Evolutionary conservation across 306 rosid species (phyloP), one percentile per base, ranked within the genome.

Genomic region (Medicago ruthenica): DNA sequence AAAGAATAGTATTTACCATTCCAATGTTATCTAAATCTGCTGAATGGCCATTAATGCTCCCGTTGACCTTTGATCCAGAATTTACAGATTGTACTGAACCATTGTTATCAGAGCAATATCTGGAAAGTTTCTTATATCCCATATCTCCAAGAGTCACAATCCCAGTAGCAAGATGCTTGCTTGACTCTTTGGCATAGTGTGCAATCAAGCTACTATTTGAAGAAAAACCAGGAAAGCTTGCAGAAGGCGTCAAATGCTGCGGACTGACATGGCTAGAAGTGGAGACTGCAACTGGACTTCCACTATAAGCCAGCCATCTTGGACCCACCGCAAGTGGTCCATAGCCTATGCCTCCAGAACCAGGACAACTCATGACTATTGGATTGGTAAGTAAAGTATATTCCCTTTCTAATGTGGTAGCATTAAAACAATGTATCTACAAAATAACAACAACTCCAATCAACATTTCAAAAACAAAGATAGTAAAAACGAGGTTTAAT

Each of bases 261-360:
- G 92, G 96, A 39, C 73, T 88, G 21, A 96, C 97, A 70, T 88
- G 89, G 59, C 91, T 97, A 0, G 88, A 70, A 86, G 80, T 79
- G 36, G 88, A 82, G 24, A 74, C 76, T 11, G 70, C 78, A 73
- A 89, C 85, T 2, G 91, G 92, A 62, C 89, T 83, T 80, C 98
- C 98, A 84, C 98, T 96, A 66, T 96, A 96, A 75, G 99, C 99
- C 63, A 96, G 69, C 99, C 98, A 96, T 85, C 99, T 88, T 27
- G 96, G 85, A 50, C 99, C 99, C 65, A 92, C 86, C 0, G 99
- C 99, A 80, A 96, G 97, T 64, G 99, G 97, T 76, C 99, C 99
- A 66, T 86, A 90, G 66, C 98, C 92, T 48, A 88, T 81, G 72
- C 92, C 91, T 75, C 96, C 96, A 55, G 87, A 87, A 70, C 96